phyloP scores from a whole-genome alignment of 768 basidiomycete species.

The Boletus reticulatus region DNA sequence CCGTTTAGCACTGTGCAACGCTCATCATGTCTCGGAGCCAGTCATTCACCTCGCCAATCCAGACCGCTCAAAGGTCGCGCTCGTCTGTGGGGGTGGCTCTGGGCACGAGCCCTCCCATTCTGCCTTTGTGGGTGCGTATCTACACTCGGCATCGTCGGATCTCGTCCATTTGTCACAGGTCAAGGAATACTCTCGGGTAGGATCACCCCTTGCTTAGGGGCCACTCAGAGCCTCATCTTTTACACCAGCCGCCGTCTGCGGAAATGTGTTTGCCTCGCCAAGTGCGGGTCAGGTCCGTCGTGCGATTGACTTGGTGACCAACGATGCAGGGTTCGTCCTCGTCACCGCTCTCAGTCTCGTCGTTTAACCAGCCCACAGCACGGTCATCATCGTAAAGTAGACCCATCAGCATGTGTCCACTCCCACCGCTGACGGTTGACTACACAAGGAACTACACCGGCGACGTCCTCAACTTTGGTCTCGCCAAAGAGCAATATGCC shows the following conservation, averaged over 20 bases:
- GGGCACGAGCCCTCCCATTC: slow-evolving; percentile 93
- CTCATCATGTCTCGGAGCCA: slow-evolving; percentile 21
- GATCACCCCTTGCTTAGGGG: not conserved
- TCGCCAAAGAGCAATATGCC: slow-evolving; percentile 83
- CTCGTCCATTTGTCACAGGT: slow-evolving; percentile 38
- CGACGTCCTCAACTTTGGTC: slow-evolving; percentile 88
- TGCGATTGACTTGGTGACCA: slow-evolving; percentile 74
- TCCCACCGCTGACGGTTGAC: slow-evolving; percentile 5
- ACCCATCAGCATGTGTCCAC: not conserved
- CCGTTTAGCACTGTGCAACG: too few relatives aligned
- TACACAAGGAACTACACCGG: slow-evolving; percentile 77
- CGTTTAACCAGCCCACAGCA: slow-evolving; percentile 39
- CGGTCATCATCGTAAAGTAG: slow-evolving; percentile 82
- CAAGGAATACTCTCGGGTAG: slow-evolving; percentile 75
- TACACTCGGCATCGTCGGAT: not conserved
- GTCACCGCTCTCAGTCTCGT: not conserved
- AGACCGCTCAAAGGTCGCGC: slow-evolving; percentile 65
- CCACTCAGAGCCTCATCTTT: not conserved
- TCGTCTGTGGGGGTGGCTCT: slow-evolving; percentile 82
- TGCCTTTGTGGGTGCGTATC: slow-evolving; percentile 74
- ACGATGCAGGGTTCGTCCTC: slow-evolving; percentile 59
- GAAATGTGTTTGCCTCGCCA: slow-evolving; percentile 88
- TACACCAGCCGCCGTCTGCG: slow-evolving; percentile 72
- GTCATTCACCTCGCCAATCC: slow-evolving; percentile 61
- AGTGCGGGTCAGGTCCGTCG: slow-evolving; percentile 81